Evolutionary conservation across 768 basidiomycete species (phyloP).

Genomic region (Amanita jacksonii): DNA sequence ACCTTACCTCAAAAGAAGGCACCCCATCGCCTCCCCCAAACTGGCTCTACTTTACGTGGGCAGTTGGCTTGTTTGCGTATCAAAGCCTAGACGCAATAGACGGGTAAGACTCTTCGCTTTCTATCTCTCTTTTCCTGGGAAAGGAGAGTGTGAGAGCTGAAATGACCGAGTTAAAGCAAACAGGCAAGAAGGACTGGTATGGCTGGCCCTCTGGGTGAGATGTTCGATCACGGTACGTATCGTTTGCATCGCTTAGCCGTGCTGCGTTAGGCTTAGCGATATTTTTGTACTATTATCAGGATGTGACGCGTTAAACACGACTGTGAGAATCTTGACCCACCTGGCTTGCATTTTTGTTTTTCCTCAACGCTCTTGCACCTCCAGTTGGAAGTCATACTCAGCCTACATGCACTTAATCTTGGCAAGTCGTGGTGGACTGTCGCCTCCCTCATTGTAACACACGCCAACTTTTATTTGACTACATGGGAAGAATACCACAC

Average conservation of each 20-base stretch:
- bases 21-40: slow-evolving; percentile 44
- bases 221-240: slow-evolving; percentile 89
- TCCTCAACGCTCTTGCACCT: background rate
- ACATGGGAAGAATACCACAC: slow-evolving; percentile 89
- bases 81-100: slow-evolving; percentile 87
- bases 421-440: slow-evolving; percentile 98
- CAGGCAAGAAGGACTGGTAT: slow-evolving; percentile 94
- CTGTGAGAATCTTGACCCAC: slow-evolving; percentile 34
- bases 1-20: slow-evolving; percentile 29
- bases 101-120: slow-evolving; percentile 42
- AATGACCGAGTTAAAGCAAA: slow-evolving; percentile 44
- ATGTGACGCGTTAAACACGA: slow-evolving; percentile 92
- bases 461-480: slow-evolving; percentile 74
- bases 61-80: slow-evolving; percentile 80
- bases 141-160: background rate
- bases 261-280: too few species aligned
- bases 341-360: slow-evolving; percentile 1
- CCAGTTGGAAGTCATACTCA: slow-evolving; percentile 82
- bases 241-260: background rate
- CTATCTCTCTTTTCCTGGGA: slow-evolving; percentile 9
- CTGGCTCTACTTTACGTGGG: slow-evolving; percentile 95
- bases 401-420: slow-evolving; percentile 77
- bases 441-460: slow-evolving; percentile 65
- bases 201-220: slow-evolving; percentile 95
- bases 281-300: too few species aligned